These are phyloP conservation scores for Chlamydomonas eustigma DNA, from an alignment of 139 green algal species.

Conservation along the genomic window DNA sequence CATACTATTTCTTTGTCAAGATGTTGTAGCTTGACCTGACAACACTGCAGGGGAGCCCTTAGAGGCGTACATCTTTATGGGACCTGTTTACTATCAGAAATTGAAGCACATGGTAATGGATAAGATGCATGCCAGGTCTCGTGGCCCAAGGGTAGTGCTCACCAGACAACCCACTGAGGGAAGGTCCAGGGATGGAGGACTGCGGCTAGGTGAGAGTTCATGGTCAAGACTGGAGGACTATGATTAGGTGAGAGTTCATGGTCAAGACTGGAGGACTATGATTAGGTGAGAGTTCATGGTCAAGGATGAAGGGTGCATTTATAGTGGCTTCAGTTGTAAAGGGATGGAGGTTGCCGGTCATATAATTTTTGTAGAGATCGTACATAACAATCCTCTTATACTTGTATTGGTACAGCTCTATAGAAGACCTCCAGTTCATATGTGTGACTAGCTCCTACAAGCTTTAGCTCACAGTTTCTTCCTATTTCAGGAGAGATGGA, in stretches of 20 bases:
- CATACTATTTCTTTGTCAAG: no score
- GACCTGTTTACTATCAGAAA: constrained; percentile 99
- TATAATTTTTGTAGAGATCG: no score
- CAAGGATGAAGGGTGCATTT: constrained; percentile 91
- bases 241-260: constrained; percentile 61
- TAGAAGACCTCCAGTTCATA: no score
- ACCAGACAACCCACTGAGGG: constrained; percentile 97
- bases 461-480: not conserved
- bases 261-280: constrained; percentile 87
- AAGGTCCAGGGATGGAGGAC: constrained; percentile 84
- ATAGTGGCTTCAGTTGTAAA: no score
- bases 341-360: no score
- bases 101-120: constrained; percentile 99
- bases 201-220: constrained; percentile 68
- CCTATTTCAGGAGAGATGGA: constrained; percentile 81
- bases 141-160: constrained; percentile 83
- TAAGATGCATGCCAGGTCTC: constrained; percentile 95
- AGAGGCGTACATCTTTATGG: constrained; percentile 98
- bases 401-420: no score
- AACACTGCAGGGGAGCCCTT: constrained; percentile 69
- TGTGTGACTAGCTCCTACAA: no score
- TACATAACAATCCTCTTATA: no score
- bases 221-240: constrained; percentile 88
- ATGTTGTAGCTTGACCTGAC: not conserved
- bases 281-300: constrained; percentile 56